Conservation (phyloP, 352 stramenopile species). For the Pythium coloratum region DNA sequence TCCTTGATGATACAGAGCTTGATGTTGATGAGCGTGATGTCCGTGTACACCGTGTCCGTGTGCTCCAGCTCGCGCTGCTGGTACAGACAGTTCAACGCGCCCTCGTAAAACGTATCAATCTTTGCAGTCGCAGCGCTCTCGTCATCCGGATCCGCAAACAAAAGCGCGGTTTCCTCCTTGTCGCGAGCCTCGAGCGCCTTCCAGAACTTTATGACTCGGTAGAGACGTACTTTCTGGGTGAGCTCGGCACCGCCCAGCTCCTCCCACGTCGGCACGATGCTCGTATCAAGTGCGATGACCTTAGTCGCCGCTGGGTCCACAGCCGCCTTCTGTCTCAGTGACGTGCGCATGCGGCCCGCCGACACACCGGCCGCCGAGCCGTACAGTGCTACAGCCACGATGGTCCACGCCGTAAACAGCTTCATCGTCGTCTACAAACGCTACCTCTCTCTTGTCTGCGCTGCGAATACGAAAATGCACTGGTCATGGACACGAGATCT, state of each 20-base stretch:
- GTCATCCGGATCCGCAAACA: not conserved
- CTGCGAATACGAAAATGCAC: not conserved
- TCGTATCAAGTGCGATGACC: slow-evolving; percentile 7
- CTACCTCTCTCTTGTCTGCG: not conserved
- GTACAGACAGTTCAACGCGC: not conserved
- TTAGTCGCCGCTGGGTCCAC: not conserved
- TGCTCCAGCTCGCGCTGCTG: not conserved
- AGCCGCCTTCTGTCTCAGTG: not conserved
- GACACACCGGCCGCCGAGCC: too few relatives aligned
- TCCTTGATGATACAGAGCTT: not conserved
- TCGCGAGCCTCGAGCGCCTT: not conserved
- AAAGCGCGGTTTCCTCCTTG: not conserved
- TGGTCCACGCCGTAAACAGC: not conserved
- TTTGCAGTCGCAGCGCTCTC: not conserved
- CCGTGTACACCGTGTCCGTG: not conserved
- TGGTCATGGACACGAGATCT: too few relatives aligned
- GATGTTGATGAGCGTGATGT: not conserved
- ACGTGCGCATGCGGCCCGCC: not conserved
- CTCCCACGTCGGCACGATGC: slow-evolving; percentile 15
- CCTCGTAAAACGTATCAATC: not conserved
- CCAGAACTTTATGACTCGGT: not conserved
- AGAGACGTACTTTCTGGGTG: not conserved
- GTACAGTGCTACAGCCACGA: not conserved
- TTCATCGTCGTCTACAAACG: not conserved
- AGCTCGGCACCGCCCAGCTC: not conserved